A percentile compares a stretch with the other conserved stretches of the same genome.
These are phyloP conservation scores for Galerina marginata DNA, from an alignment of 768 basidiomycete species.

Conservation along the genomic window DNA sequence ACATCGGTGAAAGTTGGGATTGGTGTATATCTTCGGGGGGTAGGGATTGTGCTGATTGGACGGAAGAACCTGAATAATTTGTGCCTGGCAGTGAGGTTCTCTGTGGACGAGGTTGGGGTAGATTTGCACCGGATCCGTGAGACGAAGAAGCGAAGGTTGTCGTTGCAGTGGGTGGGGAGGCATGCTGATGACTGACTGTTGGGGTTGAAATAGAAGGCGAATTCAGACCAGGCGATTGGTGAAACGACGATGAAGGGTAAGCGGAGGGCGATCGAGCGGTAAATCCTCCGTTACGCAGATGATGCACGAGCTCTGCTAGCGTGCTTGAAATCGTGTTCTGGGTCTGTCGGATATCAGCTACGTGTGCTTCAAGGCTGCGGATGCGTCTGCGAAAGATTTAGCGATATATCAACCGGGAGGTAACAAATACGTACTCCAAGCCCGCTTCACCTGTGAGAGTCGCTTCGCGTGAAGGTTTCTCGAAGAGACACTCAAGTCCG, in stretches of 20 bases:
- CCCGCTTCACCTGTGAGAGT: slow-evolving; percentile 90
- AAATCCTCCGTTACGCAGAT: slow-evolving; percentile 66
- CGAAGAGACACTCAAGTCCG: slow-evolving; percentile 91
- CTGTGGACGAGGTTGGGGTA: slow-evolving; percentile 37
- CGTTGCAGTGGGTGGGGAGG: slow-evolving; percentile 41
- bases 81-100: slow-evolving; percentile 42
- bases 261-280: slow-evolving; percentile 68
- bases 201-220: slow-evolving; percentile 61
- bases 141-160: slow-evolving; percentile 33
- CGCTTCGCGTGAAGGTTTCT: slow-evolving; percentile 89
- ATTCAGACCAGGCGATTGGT: slow-evolving; percentile 71
- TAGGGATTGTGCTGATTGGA: slow-evolving; percentile 32
- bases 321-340: slow-evolving; percentile 80
- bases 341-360: slow-evolving; percentile 78
- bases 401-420: slow-evolving; percentile 10
- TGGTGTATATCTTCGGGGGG: slow-evolving; percentile 48
- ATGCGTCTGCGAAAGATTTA: slow-evolving; percentile 69
- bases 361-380: slow-evolving; percentile 85
- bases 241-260: slow-evolving; percentile 57
- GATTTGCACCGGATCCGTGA: slow-evolving; percentile 27
- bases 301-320: slow-evolving; percentile 78
- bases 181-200: slow-evolving; percentile 48
- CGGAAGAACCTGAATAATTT: slow-evolving; percentile 40
- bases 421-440: slow-evolving; percentile 67
- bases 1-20: slow-evolving; percentile 46